Evolutionary conservation across 208 protist species (phyloP).

Genomic region (Leishmania turanica): DNA sequence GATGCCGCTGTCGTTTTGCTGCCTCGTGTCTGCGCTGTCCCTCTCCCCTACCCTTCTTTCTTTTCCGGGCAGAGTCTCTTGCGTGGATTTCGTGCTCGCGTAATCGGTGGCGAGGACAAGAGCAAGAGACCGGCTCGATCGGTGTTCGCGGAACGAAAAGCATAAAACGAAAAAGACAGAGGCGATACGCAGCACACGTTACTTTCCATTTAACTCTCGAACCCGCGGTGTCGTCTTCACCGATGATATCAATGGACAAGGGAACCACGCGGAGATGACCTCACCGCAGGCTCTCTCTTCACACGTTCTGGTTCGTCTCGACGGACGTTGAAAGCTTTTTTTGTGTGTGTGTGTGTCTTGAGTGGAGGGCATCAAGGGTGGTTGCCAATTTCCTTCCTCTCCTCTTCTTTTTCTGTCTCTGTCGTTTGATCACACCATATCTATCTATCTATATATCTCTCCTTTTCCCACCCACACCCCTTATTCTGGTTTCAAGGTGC

Average conservation of each 20-base stretch:
- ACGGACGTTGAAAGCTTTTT: background rate
- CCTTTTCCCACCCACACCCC: background rate
- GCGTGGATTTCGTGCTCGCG: background rate
- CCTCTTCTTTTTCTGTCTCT: background rate
- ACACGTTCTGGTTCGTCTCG: background rate
- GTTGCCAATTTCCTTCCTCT: background rate
- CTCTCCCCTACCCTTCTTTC: background rate
- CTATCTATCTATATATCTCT: background rate
- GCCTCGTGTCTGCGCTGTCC: background rate
- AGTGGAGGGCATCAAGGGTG: background rate
- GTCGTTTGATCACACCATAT: background rate
- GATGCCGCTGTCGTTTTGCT: background rate
- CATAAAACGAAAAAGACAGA: background rate
- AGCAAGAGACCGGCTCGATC: too few species aligned
- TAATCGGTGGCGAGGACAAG: background rate
- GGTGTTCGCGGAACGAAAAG: too few species aligned
- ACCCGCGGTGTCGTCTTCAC: too few species aligned
- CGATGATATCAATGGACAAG: too few species aligned
- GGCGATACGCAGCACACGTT: background rate
- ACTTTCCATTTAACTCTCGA: background rate
- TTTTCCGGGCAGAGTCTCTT: background rate
- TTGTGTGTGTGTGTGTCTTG: background rate
- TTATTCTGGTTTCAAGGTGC: background rate
- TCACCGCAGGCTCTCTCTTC: background rate
- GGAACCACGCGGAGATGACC: background rate